Evolutionary conservation across 1,139 yeast genomes (phyloP).

Genomic region (Geotrichum bryndzae): DNA sequence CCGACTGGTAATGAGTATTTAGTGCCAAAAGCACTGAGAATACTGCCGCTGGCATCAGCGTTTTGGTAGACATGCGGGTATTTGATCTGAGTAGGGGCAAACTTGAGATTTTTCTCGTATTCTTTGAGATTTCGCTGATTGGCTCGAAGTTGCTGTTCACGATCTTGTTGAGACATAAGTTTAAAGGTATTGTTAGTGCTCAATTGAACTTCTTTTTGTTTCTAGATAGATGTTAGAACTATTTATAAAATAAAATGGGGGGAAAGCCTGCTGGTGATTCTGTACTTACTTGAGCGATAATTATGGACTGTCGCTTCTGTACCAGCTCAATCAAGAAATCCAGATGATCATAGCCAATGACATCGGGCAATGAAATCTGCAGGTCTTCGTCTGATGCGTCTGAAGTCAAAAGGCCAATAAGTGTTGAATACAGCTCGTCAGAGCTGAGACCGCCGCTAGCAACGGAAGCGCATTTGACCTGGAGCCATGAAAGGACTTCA

Average conservation of each 20-base stretch:
- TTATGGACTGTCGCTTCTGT: constrained; percentile 9
- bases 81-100: constrained; percentile 44
- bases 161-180: constrained; percentile 50
- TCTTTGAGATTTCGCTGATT: constrained; percentile 44
- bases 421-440: constrained; percentile 19
- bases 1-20: constrained; percentile 77
- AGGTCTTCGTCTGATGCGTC: constrained; percentile 52
- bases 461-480: not conserved
- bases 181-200: constrained; percentile 17
- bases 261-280: not conserved
- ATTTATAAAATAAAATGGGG: not conserved
- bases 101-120: constrained; percentile 47
- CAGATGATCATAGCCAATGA: constrained; percentile 78
- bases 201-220: constrained; percentile 6
- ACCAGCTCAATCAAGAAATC: constrained; percentile 67
- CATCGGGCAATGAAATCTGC: constrained; percentile 65
- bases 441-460: constrained; percentile 8
- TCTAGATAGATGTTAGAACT: constrained; percentile 5
- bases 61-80: constrained; percentile 87
- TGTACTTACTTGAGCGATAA: constrained; percentile 15
- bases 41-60: constrained; percentile 54
- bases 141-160: constrained; percentile 50
- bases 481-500: constrained; percentile 14
- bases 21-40: constrained; percentile 72
- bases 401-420: constrained; percentile 30